Evolutionary conservation across 192 early-diverging fungal genomes (phyloP).

Genomic region (Coemansia sp.): DNA sequence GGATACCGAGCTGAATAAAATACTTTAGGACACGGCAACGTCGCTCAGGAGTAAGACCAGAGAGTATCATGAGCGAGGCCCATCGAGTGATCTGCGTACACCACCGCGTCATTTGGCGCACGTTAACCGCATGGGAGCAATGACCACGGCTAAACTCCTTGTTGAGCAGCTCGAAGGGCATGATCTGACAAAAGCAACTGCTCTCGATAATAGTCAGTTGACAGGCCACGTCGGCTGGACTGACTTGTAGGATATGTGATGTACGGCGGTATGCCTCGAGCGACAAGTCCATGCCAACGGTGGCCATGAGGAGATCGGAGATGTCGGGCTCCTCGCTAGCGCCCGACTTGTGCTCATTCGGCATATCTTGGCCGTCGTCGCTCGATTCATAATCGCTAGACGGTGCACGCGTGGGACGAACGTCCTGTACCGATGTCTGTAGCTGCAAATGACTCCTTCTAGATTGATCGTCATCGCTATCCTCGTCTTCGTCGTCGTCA

Average conservation of each 20-base stretch:
- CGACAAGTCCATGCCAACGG: slow-evolving; percentile 51
- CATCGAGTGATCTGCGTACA: slow-evolving; percentile 79
- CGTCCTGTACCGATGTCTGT: background rate
- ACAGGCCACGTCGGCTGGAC: slow-evolving; percentile 77
- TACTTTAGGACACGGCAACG: slow-evolving; percentile 71
- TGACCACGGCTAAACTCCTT: slow-evolving; percentile 64
- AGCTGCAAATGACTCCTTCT: background rate
- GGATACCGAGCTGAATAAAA: slow-evolving; percentile 78
- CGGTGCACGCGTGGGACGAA: background rate
- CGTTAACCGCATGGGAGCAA: slow-evolving; percentile 60
- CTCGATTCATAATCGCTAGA: slow-evolving; percentile 2
- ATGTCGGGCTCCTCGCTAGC: slow-evolving; percentile 44
- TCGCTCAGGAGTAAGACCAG: slow-evolving; percentile 68
- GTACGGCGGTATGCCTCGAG: slow-evolving; percentile 63
- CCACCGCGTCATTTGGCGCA: slow-evolving; percentile 70
- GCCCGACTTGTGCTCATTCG: background rate
- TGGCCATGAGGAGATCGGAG: slow-evolving; percentile 53
- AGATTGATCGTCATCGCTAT: background rate
- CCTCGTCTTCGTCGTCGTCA: background rate
- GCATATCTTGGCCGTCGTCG: background rate
- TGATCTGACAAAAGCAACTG: slow-evolving; percentile 66
- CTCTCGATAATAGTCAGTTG: slow-evolving; percentile 85
- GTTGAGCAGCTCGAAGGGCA: slow-evolving; percentile 71
- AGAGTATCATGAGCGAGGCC: slow-evolving; percentile 75
- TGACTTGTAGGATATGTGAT: slow-evolving; percentile 68